A percentile compares a stretch with the other conserved stretches of the same genome.
Evolutionary conservation across 306 rosid species (phyloP).

Genomic region (Inga oerstediana): DNA sequence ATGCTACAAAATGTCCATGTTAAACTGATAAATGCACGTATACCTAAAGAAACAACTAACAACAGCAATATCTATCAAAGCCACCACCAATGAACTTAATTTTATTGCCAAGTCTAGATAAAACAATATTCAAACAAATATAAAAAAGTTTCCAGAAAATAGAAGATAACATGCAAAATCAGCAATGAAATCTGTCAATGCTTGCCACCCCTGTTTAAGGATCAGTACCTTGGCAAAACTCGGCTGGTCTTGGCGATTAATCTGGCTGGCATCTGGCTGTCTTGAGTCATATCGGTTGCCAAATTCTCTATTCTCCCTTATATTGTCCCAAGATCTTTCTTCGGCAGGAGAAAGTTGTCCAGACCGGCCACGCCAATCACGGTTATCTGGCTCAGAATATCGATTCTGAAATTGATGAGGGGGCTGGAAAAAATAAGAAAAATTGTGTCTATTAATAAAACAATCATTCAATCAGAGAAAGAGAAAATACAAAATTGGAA

Average conservation of each 20-base stretch:
- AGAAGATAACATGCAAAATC: background rate
- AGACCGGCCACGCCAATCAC: constrained; percentile 86
- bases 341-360: constrained; percentile 56
- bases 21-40: background rate
- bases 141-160: background rate
- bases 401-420: constrained; percentile 52
- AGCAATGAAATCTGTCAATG: constrained; percentile 6
- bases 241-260: constrained; percentile 57
- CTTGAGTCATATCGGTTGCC: constrained; percentile 47
- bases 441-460: background rate
- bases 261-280: constrained; percentile 60
- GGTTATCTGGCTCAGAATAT: constrained; percentile 70
- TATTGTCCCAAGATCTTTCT: constrained; percentile 62
- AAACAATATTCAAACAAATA: background rate
- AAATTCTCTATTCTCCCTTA: constrained; percentile 55
- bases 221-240: constrained; percentile 48
- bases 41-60: background rate
- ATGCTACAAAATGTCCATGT: background rate
- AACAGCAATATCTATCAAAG: background rate
- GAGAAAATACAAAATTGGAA: background rate
- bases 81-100: background rate
- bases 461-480: background rate
- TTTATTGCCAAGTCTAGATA: background rate
- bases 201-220: constrained; percentile 44
- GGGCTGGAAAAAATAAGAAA: constrained; percentile 38